Base-by-base conservation (phyloP, 345 rosid species). In the Iberis pinnata region DNA sequence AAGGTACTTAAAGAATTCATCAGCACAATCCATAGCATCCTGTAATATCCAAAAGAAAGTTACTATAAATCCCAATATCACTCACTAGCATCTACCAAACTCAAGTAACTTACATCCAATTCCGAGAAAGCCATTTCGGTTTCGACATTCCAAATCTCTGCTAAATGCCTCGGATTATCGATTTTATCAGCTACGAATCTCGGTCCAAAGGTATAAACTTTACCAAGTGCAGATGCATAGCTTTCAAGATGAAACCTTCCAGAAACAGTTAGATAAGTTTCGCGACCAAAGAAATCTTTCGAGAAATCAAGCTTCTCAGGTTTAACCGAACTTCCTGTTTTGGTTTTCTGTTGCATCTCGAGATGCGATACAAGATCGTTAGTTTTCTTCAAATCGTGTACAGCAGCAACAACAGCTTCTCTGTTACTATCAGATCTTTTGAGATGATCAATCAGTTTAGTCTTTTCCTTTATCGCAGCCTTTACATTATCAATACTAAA, bases 211-310 rank as follows among this genome's bases (percentile, higher is more conserved):
- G 98, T 67, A 71, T 84, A 92, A 42, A 92, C 95, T 55, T 88
- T 76, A 55, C 98, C 98, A 48, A 92, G 83, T 16, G 89, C 82
- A 73, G 84, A 80, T 9, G 96, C 95, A 61, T 76, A 85, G 70
- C 98, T 84, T 73, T 83, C 95, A 53, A 92, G 72, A 78, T 81
- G 96, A 64, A 80, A 79, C 58, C 74, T 80, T 31, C 98, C 95
- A 15, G 96, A 81, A 38, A 58, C 80, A 32, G 88, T 78, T 40
- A 87, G 74, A 54, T 70, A 82, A 53, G 81, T 56, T 12, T 65
- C 75, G 4, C 73, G 55, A n/a, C 80, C 64, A 65, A 85, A 88
- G 70, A 78, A 82, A 50, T 83, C 87, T 36, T 70, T 75, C 19
- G 72, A 56, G 59, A 63, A 26, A 65, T 59, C 66, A 42, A 53